Evolutionary conservation across 2,329 filamentous ascomycete species (phyloP), one percentile per base, ranked within the genome.

Genomic region (Colletotrichum coccodes): DNA sequence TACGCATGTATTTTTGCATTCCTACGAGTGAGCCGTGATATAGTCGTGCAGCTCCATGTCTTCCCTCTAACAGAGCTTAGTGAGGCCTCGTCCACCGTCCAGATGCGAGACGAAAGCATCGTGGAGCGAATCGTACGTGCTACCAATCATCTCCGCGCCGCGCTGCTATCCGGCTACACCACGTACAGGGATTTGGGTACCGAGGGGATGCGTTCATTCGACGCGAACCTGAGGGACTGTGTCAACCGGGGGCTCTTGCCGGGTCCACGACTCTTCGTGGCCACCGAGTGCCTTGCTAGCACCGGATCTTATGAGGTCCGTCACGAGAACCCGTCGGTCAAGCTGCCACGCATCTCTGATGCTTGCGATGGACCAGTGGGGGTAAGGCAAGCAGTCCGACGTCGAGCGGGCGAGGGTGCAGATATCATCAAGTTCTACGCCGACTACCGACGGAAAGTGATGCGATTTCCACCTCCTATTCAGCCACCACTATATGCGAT

Each of bases 71-170:
- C 53, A n/a, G 14, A 28, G 5, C 30, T 30, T 28, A 69, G 66
- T 50, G 66, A 69, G 16, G 62, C 66, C n/a, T 67, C 66, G 5
- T 66, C 62, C 4, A 67, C 63, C 34, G 75, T 84, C 44, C 88
- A 90, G 73, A 86, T 88, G 76, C 84, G 87, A 40, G 86, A 90
- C 70, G 86, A 89, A 72, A 86, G 85, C 64, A 75, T 86, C n/a
- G 82, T 88, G 8, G 88, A 90, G 73, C 80, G 87, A 26, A 80
- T 84, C 28, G 82, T 90, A 54, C 84, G 88, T 21, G 84, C 85
- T 0, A 83, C 84, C 8, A 86, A 88, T 68, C 84, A 88, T 70
- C 82, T 82, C 68, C 84, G 84, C 50, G 79, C 81, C 0, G 87
- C 85, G 1, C 79, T 90, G 11, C 76, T 86, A 23, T 86, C 87